phyloP scores from a whole-genome alignment of 768 basidiomycete species.

The Macrocybe gigantea region DNA sequence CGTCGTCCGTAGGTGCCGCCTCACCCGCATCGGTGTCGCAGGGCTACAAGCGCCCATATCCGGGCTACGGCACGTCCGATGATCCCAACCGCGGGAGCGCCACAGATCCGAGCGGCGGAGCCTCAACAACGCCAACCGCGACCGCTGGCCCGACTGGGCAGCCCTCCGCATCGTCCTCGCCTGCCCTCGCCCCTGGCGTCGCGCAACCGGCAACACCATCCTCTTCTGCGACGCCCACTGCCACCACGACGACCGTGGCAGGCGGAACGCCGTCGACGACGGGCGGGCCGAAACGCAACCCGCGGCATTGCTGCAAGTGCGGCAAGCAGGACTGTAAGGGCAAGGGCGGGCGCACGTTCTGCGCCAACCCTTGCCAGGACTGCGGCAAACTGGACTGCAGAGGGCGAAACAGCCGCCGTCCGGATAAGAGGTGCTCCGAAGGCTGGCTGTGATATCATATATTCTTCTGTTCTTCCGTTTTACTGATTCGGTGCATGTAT shows the following conservation, averaged over 20 bases:
- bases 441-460: conserved; percentile 24
- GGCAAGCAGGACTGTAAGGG: conserved; percentile 79
- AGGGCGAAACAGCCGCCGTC: conserved; percentile 71
- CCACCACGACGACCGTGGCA: conserved; percentile 1
- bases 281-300: conserved; percentile 51
- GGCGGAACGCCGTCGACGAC: conserved; percentile 22
- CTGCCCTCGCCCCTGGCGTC: no score
- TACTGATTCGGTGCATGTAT: no score
- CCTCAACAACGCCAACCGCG: no score
- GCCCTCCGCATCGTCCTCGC: no score
- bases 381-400: conserved; percentile 78
- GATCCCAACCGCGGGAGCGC: no score
- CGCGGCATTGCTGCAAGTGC: conserved; percentile 77
- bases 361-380: conserved; percentile 71
- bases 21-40: no score
- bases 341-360: conserved; percentile 73
- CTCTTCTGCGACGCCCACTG: conserved; percentile 3
- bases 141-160: no score
- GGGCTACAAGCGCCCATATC: no score
- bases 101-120: no score
- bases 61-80: no score
- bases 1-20: no score
- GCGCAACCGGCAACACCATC: conserved; percentile 5
- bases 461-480: no score
- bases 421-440: conserved; percentile 69